phyloP scores from a whole-genome alignment of 2,329 filamentous ascomycete genomes.

The Akanthomyces dipterigenus region DNA sequence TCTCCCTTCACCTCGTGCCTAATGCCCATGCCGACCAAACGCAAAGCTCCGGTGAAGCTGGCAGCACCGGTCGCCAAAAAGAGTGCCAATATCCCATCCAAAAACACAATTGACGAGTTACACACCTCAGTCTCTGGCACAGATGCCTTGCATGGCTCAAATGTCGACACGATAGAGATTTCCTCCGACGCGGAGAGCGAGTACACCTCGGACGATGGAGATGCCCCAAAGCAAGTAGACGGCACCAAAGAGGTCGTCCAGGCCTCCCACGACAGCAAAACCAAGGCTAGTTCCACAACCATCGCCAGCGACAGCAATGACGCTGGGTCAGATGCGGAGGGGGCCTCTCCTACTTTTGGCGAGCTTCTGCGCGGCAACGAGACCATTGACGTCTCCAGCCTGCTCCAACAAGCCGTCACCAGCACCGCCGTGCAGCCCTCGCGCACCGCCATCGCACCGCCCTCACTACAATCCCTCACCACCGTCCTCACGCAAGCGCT shows the following conservation, averaged over 20 bases:
- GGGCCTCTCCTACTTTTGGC: slow-evolving; percentile 67
- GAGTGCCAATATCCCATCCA: slow-evolving; percentile 44
- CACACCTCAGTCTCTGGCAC: slow-evolving; percentile 45
- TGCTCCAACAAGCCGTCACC: slow-evolving; percentile 39
- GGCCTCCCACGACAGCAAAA: slow-evolving; percentile 21
- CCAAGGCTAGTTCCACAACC: slow-evolving; percentile 18
- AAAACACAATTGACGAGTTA: slow-evolving; percentile 51
- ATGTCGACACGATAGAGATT: slow-evolving; percentile 46
- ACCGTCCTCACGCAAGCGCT: slow-evolving; percentile 93
- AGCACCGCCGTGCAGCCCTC: slow-evolving; percentile 33
- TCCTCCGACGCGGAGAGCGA: slow-evolving; percentile 49
- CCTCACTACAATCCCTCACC: slow-evolving; percentile 72
- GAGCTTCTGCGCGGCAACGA: slow-evolving; percentile 72
- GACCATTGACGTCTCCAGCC: slow-evolving; percentile 67
- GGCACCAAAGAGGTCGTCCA: slow-evolving; percentile 14
- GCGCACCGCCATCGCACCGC: slow-evolving; percentile 48
- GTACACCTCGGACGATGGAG: slow-evolving; percentile 40
- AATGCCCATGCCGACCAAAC: slow-evolving; percentile 51
- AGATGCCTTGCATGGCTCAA: slow-evolving; percentile 31
- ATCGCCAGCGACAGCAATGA: slow-evolving; percentile 24
- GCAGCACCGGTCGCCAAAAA: slow-evolving; percentile 48
- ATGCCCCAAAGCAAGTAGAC: slow-evolving; percentile 10
- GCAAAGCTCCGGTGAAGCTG: slow-evolving; percentile 52
- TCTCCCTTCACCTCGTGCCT: slow-evolving; percentile 2
- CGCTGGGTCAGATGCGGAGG: slow-evolving; percentile 40